phyloP scores from a whole-genome alignment of 768 basidiomycete genomes.

The Hericium alpestre region DNA sequence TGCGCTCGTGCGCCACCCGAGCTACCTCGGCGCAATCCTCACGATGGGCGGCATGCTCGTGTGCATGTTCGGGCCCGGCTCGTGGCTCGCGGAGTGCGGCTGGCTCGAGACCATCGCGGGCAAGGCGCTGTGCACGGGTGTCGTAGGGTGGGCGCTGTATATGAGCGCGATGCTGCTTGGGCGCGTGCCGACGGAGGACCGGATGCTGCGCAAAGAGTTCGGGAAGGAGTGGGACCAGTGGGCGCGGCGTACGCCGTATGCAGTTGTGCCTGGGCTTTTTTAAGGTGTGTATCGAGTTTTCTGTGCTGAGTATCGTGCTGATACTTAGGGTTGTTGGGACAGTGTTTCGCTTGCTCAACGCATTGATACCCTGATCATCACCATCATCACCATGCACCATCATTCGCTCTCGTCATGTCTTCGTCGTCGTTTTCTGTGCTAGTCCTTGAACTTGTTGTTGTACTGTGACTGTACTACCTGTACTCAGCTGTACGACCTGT shows the following conservation, averaged over 20 bases:
- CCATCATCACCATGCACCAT: too few species aligned
- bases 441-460: too few species aligned
- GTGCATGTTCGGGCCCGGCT: slow-evolving; percentile 14
- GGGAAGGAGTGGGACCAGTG: slow-evolving; percentile 15
- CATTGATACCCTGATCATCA: too few species aligned
- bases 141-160: background rate
- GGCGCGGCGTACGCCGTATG: slow-evolving; percentile 11
- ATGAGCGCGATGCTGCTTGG: background rate
- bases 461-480: too few species aligned
- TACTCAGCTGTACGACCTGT: too few species aligned
- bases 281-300: background rate
- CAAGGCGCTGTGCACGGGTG: background rate
- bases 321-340: too few species aligned
- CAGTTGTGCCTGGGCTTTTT: slow-evolving; percentile 9
- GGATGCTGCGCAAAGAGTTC: slow-evolving; percentile 10
- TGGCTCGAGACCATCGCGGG: background rate
- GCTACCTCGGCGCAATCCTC: slow-evolving; percentile 24
- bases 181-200: slow-evolving; percentile 11
- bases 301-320: background rate
- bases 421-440: too few species aligned
- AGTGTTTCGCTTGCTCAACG: too few species aligned
- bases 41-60: slow-evolving; percentile 16
- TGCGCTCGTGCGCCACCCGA: slow-evolving; percentile 30
- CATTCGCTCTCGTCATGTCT: too few species aligned
- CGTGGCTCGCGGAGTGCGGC: slow-evolving; percentile 11